Percentiles rank a stretch among this genome's conserved stretches.
Conservation (phyloP, 371 early-diverging fungal species). For the Blyttiomyces sp. region DNA sequence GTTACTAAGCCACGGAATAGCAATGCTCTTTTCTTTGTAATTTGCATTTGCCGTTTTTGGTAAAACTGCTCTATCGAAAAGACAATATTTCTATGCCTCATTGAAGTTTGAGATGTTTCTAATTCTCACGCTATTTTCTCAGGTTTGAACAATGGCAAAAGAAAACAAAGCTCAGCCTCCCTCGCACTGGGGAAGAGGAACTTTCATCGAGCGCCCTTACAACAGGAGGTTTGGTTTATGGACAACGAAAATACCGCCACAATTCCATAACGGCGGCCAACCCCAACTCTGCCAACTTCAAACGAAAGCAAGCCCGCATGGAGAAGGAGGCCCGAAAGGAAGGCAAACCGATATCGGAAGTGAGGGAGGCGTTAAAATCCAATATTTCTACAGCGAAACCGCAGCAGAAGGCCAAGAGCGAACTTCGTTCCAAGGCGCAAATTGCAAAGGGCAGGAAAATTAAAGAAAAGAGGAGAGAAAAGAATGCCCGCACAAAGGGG, state of each 20-base stretch:
- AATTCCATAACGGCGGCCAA: slow-evolving; percentile 35
- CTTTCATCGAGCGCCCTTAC: slow-evolving; percentile 40
- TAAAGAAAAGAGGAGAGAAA: slow-evolving; percentile 71
- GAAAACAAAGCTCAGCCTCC: slow-evolving; percentile 73
- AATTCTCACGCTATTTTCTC: not conserved
- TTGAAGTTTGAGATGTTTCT: not conserved
- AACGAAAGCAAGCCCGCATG: slow-evolving; percentile 31
- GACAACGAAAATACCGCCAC: slow-evolving; percentile 36
- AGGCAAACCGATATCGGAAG: slow-evolving; percentile 16
- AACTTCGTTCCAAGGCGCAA: slow-evolving; percentile 78
- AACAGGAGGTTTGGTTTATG: slow-evolving; percentile 1
- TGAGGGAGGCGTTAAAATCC: slow-evolving; percentile 18
- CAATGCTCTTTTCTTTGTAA: no score
- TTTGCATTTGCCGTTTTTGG: not conserved
- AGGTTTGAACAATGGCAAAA: slow-evolving; percentile 86
- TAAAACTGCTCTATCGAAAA: not conserved
- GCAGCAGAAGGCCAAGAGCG: slow-evolving; percentile 53
- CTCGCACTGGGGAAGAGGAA: slow-evolving; percentile 85
- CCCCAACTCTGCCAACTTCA: slow-evolving; percentile 58
- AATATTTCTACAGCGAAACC: not conserved
- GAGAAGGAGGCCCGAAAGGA: slow-evolving; percentile 21
- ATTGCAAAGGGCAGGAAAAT: slow-evolving; percentile 79
- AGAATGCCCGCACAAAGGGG: slow-evolving; percentile 44
- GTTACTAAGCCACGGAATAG: slow-evolving; percentile 19
- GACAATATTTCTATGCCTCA: not conserved